A percentile compares a stretch with the other conserved stretches of the same genome.
phyloP scores from a whole-genome alignment of 345 rosid genomes.

The Gossypium australe region DNA sequence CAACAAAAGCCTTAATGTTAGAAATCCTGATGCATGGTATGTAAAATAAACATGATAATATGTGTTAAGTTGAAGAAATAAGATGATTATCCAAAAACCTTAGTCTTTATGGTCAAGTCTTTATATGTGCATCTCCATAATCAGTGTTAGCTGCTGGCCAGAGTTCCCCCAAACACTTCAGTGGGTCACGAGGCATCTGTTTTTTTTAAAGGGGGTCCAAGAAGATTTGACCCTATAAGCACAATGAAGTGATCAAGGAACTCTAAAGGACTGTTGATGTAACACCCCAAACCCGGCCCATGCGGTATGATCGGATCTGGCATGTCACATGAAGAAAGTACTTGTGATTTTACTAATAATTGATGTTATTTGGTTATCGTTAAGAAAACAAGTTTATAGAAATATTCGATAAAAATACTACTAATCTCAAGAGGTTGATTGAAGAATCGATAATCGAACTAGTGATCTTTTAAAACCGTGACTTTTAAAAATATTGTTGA shows the following conservation, averaged over 20 bases:
- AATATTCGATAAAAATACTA: too few relatives aligned
- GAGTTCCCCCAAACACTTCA: constrained; percentile 25
- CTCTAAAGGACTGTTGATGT: constrained; percentile 18
- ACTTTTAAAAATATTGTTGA: too few relatives aligned
- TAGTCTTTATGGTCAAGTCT: background rate
- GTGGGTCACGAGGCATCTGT: background rate
- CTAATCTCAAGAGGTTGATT: too few relatives aligned
- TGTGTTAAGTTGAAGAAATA: background rate
- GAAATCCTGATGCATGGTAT: background rate
- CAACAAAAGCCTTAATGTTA: background rate
- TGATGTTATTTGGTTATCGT: too few relatives aligned
- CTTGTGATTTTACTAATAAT: too few relatives aligned
- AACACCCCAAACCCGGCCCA: too few relatives aligned
- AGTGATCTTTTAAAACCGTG: too few relatives aligned
- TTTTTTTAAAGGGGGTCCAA: background rate
- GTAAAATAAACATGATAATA: background rate
- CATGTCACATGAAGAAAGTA: too few relatives aligned
- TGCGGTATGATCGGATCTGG: too few relatives aligned
- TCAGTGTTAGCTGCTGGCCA: constrained; percentile 3
- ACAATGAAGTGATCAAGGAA: constrained; percentile 31
- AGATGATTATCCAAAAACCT: background rate
- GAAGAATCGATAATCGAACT: too few relatives aligned
- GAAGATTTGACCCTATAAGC: background rate
- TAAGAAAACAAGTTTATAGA: too few relatives aligned
- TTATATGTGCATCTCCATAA: background rate